A percentile compares a stretch with the other conserved stretches of the same genome.
These are phyloP conservation scores for Fagus sylvatica DNA, from an alignment of 306 rosid genomes.

Conservation along the genomic window DNA sequence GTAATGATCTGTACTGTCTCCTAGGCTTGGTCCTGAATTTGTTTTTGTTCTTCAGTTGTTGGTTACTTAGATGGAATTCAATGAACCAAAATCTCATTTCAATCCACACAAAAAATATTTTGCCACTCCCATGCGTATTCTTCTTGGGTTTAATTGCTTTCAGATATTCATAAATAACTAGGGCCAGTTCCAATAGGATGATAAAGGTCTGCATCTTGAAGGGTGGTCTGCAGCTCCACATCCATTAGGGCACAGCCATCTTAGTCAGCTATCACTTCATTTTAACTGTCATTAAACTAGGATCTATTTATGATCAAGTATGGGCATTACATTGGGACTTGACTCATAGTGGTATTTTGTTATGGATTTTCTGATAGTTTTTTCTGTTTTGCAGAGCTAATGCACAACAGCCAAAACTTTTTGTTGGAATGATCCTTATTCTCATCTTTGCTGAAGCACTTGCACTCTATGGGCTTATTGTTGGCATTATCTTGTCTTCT, in stretches of 20 bases:
- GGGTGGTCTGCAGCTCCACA: background rate
- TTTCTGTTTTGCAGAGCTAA: slow-evolving; percentile 65
- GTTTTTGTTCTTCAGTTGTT: background rate
- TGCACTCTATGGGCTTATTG: slow-evolving; percentile 82
- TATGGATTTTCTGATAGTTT: background rate
- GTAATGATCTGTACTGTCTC: background rate
- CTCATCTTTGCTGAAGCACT: slow-evolving; percentile 88
- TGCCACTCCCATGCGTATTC: background rate
- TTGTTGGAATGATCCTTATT: slow-evolving; percentile 87
- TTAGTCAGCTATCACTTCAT: background rate
- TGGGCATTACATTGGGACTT: background rate
- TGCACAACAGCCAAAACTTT: slow-evolving; percentile 89
- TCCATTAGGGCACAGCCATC: background rate
- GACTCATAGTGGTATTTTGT: background rate
- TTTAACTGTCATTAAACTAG: background rate
- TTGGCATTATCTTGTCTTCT: slow-evolving; percentile 82
- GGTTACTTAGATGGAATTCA: background rate
- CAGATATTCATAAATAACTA: background rate
- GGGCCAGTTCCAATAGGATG: background rate
- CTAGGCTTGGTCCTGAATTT: background rate
- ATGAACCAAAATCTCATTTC: background rate
- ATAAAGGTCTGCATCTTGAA: background rate
- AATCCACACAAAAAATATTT: background rate
- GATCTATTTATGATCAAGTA: background rate
- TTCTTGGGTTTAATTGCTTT: background rate